Evolutionary conservation across 768 basidiomycete genomes (phyloP).

Genomic region (Lentinula aciculospora): DNA sequence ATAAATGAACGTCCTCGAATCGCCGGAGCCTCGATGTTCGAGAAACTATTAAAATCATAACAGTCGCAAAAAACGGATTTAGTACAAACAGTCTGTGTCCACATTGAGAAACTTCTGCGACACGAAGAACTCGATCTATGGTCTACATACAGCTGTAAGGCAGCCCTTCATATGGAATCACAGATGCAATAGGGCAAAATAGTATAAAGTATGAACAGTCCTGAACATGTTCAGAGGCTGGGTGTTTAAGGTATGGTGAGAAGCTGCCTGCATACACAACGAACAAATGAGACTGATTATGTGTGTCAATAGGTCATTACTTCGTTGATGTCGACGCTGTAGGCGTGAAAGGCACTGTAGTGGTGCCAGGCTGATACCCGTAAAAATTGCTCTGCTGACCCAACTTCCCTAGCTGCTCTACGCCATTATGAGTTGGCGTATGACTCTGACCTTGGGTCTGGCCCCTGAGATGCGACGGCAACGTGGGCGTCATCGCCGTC

Average conservation of each 20-base stretch:
- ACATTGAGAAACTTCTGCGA: too few relatives aligned
- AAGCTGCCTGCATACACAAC: too few relatives aligned
- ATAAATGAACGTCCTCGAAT: too few relatives aligned
- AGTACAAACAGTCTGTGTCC: too few relatives aligned
- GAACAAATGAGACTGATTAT: background rate
- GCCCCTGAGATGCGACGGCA: background rate
- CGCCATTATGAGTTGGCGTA: background rate
- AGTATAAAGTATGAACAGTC: background rate
- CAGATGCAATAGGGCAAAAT: background rate
- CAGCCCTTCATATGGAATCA: background rate
- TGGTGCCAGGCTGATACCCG: background rate
- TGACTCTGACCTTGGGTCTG: background rate
- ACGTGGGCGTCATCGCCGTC: background rate
- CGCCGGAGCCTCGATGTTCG: too few relatives aligned
- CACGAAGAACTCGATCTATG: too few relatives aligned
- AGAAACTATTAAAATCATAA: too few relatives aligned
- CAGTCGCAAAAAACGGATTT: too few relatives aligned
- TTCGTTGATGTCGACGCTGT: background rate
- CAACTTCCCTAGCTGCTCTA: background rate
- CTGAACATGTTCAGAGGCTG: too few relatives aligned
- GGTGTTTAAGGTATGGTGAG: too few relatives aligned
- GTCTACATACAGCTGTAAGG: too few relatives aligned
- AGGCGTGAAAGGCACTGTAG: background rate
- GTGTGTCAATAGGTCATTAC: background rate
- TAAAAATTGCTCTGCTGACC: constrained; percentile 4